A percentile compares a stretch with the other conserved stretches of the same genome.
Evolutionary conservation across 2,329 filamentous ascomycete genomes (phyloP).

Genomic region (Aspergillus novofumigatus): DNA sequence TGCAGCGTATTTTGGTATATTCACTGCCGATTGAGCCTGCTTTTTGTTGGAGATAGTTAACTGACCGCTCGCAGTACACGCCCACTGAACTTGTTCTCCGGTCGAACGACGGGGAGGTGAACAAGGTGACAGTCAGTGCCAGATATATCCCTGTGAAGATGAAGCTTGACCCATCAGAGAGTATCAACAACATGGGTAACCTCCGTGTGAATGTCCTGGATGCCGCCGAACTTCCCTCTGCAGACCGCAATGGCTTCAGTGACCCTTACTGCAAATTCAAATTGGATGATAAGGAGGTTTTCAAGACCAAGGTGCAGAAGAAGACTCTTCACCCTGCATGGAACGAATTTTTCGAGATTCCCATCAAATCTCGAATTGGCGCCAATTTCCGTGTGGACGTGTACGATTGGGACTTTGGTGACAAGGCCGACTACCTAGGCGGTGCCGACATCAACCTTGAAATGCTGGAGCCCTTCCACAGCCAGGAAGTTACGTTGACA

Average conservation of each 20-base stretch:
- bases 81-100: constrained; percentile 77
- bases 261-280: constrained; percentile 96
- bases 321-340: constrained; percentile 92
- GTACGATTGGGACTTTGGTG: constrained; percentile 95
- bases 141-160: constrained; percentile 95
- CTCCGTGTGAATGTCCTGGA: constrained; percentile 91
- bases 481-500: constrained; percentile 67
- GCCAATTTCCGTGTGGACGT: constrained; percentile 80
- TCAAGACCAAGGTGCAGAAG: constrained; percentile 94
- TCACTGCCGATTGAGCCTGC: neutral
- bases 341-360: constrained; percentile 93
- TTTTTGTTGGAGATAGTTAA: neutral
- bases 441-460: constrained; percentile 70
- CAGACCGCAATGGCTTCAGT: constrained; percentile 93
- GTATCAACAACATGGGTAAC: constrained; percentile 97
- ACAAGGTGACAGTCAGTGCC: constrained; percentile 82
- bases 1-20: constrained; percentile 80
- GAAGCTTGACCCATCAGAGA: constrained; percentile 88
- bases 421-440: constrained; percentile 89
- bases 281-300: constrained; percentile 81
- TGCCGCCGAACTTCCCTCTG: constrained; percentile 80
- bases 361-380: constrained; percentile 76
- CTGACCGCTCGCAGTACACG: constrained; percentile 63
- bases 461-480: constrained; percentile 77
- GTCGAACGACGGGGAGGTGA: constrained; percentile 69